Percentiles rank a stretch among this genome's conserved stretches.
Conservation (phyloP, 2,329 filamentous ascomycete species). For the Fusarium nelsonii region DNA sequence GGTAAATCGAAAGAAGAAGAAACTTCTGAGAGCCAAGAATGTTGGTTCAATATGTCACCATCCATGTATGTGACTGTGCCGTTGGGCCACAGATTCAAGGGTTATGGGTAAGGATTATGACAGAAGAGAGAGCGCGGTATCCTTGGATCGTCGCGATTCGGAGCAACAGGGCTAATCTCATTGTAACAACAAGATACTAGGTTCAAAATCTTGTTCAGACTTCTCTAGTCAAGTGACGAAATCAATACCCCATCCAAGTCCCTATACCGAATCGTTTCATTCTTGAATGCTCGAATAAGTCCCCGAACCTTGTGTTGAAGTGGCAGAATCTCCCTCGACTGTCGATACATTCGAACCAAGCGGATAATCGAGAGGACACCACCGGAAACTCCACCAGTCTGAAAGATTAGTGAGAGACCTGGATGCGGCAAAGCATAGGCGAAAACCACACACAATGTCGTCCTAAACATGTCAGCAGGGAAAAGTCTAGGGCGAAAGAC, state of each 20-base stretch:
- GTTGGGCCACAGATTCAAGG: not conserved
- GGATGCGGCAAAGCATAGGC: not conserved
- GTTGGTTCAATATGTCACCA: not conserved
- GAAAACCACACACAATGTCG: not conserved
- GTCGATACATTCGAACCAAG: not conserved
- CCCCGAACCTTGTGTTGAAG: constrained; percentile 3
- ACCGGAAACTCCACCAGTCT: accelerated
- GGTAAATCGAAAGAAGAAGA: not conserved
- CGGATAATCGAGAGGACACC: accelerated
- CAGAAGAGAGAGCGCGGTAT: not conserved
- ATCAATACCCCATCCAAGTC: constrained; percentile 6
- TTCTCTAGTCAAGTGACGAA: not conserved
- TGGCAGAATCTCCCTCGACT: not conserved
- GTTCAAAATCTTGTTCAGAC: not conserved
- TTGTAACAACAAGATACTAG: accelerated
- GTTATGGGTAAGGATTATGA: not conserved
- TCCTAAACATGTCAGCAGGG: not conserved
- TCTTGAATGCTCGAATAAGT: constrained; percentile 15
- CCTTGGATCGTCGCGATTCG: no score
- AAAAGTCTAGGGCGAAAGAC: accelerated
- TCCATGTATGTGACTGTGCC: not conserved
- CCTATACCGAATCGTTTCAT: constrained; percentile 13
- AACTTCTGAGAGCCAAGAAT: not conserved
- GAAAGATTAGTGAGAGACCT: accelerated
- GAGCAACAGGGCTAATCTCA: no score